Base-by-base conservation (phyloP, 371 early-diverging fungal genomes). In the Rhizopus stolonifer region DNA sequence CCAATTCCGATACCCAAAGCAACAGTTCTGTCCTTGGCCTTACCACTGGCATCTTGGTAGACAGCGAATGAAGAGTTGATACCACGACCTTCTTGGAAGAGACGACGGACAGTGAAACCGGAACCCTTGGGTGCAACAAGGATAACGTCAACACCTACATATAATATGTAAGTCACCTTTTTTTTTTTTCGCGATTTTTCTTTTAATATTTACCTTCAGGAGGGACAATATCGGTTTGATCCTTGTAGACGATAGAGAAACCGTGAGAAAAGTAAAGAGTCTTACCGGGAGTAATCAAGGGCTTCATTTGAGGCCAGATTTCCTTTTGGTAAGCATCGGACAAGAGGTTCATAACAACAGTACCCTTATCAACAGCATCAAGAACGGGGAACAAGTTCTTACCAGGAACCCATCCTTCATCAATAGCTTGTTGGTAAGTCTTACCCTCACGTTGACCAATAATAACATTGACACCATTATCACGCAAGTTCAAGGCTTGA, bases 181-280 rank as follows among this genome's bases (percentile, higher is more conserved):
- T n/a, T n/a, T n/a, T n/a, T n/a, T n/a, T n/a, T n/a, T n/a, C n/a
- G n/a, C n/a, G n/a, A n/a, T n/a, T n/a, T n/a, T n/a, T n/a, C n/a
- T n/a, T n/a, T n/a, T n/a, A n/a, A n/a, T n/a, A n/a, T n/a, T n/a
- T 67, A 65, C 67, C 77, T 59, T 84, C 81, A 64, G 98, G 96
- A 10, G 95, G 91, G 39, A 89, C 75, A 56, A 98, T 89, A 51
- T 91, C 73, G 52, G 98, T 98, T 69, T 94, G 89, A 54, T 94
- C 89, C 60, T 91, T 81, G 83, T 88, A 98, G 59, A 95, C 91
- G 52, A 98, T 86, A 57, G 91, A 89, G 80, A 98, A 98, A 58
- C 98, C 98, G 82, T 98, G 96, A 52, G 93, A 92, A 79, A 98
- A 98, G 84, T 94, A 95, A 52, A 98, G 89, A 23, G 96, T 96